Percentiles rank a stretch among this genome's conserved stretches.
Evolutionary conservation across 495 filamentous ascomycete species (phyloP).

Genomic region (Astrocystis sublimbata): DNA sequence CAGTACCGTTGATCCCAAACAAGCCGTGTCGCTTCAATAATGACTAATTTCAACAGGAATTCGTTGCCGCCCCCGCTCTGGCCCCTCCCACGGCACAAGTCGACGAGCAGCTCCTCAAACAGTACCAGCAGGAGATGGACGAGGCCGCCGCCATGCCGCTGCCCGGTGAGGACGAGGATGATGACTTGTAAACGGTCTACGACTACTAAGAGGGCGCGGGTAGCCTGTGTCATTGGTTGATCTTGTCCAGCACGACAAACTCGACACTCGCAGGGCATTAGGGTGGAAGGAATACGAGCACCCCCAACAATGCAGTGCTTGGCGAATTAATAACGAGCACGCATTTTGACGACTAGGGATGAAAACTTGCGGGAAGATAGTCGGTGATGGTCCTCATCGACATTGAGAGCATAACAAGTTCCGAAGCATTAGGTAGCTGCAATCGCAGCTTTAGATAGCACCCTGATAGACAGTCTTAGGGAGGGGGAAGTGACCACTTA

Average conservation of each 20-base stretch:
- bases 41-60: conserved; percentile 64
- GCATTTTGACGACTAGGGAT: conserved; percentile 20
- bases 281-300: conserved; percentile 18
- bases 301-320: conserved; percentile 27
- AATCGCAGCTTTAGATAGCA: conserved; percentile 37
- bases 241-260: conserved; percentile 2
- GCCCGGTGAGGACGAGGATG: conserved; percentile 91
- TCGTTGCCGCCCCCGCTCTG: conserved; percentile 92
- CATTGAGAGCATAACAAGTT: conserved; percentile 20
- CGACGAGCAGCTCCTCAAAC: conserved; percentile 73
- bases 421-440: conserved; percentile 33
- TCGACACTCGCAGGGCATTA: not conserved
- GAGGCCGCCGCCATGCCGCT: conserved; percentile 80
- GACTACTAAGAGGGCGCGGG: conserved; percentile 6
- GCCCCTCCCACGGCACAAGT: conserved; percentile 90
- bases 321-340: conserved; percentile 23
- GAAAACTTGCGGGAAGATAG: conserved; percentile 19
- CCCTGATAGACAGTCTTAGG: conserved; percentile 34
- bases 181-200: conserved; percentile 50
- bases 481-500: conserved; percentile 17
- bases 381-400: conserved; percentile 26
- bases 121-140: conserved; percentile 88
- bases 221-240: not conserved
- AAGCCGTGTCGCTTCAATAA: conserved; percentile 11
- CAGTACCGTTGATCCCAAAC: conserved; percentile 38